Evolutionary conservation across 345 rosid species (phyloP).

Genomic region (Carallia pectinifolia): DNA sequence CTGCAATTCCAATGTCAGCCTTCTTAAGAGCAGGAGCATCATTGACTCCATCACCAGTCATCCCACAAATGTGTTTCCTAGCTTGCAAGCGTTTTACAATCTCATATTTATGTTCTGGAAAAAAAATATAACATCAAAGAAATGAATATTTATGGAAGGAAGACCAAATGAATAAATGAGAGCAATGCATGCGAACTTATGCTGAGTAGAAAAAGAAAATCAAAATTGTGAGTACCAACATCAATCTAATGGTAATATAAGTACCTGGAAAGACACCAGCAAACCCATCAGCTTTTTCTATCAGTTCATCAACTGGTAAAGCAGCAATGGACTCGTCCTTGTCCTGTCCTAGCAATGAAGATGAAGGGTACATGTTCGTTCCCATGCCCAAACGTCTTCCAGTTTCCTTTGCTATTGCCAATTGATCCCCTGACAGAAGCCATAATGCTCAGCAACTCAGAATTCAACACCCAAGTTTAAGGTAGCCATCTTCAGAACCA

Average conservation of each 20-base stretch:
- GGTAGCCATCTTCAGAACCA: not conserved
- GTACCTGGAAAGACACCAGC: slow-evolving; percentile 99
- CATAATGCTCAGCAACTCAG: slow-evolving; percentile 21
- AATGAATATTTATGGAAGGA: slow-evolving; percentile 2
- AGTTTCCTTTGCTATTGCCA: slow-evolving; percentile 96
- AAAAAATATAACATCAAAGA: slow-evolving; percentile 4
- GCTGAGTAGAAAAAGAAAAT: not conserved
- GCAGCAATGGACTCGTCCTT: slow-evolving; percentile 92
- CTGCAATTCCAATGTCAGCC: slow-evolving; percentile 99
- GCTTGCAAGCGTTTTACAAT: slow-evolving; percentile 95
- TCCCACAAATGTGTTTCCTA: slow-evolving; percentile 95
- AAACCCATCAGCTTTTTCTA: slow-evolving; percentile 99
- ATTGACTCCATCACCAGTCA: slow-evolving; percentile 99
- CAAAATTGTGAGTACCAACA: not conserved
- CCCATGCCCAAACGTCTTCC: slow-evolving; percentile 99
- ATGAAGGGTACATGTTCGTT: slow-evolving; percentile 98
- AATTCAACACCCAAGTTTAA: not conserved
- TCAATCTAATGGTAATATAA: slow-evolving; percentile 1
- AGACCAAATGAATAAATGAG: not conserved
- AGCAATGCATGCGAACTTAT: not conserved
- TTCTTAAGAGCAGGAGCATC: slow-evolving; percentile 99
- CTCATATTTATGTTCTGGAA: slow-evolving; percentile 94
- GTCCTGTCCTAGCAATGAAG: slow-evolving; percentile 89
- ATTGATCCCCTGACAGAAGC: slow-evolving; percentile 73
- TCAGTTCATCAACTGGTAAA: slow-evolving; percentile 91